Evolutionary conservation across 805 yeast genomes (phyloP), one percentile per base, ranked within the genome.

Genomic region (Candida patagonica): DNA sequence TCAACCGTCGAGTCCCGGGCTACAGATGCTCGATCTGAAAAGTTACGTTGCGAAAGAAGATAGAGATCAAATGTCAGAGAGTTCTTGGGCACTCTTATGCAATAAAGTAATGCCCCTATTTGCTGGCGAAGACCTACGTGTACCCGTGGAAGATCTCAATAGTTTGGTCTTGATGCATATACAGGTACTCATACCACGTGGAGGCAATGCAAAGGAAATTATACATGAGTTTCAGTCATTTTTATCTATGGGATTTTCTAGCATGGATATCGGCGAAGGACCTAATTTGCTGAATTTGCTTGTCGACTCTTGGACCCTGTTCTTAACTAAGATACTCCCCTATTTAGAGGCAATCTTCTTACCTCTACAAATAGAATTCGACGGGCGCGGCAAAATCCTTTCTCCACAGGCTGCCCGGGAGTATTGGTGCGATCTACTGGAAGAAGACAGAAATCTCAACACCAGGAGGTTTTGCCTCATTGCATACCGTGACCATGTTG

Each of bases 291-390:
- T 57, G 5, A 41, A 51, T 10, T 51, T 51, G 17, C 45, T 54
- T 2, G 63, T 62, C 43, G 63, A 62, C 1, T 62, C 75, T 2
- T 80, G 87, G 87, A 68, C 67, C 13, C 60, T 60, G 20, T 80
- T 79, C 53, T 73, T 70, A 46, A 62, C 64, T n/a, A 67, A 70
- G 27, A 68, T 76, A 2, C 66, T 72, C 38, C 76, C 75, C 39
- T 76, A 76, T 50, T 59, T 79, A 15, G 71, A 76, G 43, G 81
- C 81, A 0, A 68, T 76, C 0, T 69, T 80, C 35, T 47, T 77
- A 25, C 88, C 88, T 0, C 51, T 81, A 17, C 77, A 75, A 42
- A 51, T 61, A 15, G 78, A 71, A 40, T 56, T 72, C 37, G 67
- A 65, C 27, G 75, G 70, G 4, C 57, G 53, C 1, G 71, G 72